A percentile compares a stretch with the other conserved stretches of the same genome.
Conservation (phyloP, 129 eudicot genomes). For the Artemisia annua region DNA sequence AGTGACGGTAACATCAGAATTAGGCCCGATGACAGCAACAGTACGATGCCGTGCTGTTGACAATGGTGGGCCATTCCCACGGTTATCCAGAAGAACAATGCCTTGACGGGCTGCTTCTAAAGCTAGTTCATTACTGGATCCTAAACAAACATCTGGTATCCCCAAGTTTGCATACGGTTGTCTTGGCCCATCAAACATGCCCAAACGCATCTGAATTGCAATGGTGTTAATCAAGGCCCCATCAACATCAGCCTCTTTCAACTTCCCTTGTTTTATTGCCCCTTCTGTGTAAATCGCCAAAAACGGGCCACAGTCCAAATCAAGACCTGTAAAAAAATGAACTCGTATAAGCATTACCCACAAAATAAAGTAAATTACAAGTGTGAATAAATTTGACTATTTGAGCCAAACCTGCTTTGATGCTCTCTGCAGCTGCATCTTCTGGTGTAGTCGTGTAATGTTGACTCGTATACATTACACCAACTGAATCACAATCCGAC, state of each 20-base stretch:
- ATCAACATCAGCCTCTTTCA: constrained; percentile 64
- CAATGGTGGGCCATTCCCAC: constrained; percentile 63
- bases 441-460: constrained; percentile 85
- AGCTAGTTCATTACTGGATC: constrained; percentile 74
- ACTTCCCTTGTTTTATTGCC: constrained; percentile 64
- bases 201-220: constrained; percentile 85
- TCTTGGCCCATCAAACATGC: constrained; percentile 88
- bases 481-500: constrained; percentile 94
- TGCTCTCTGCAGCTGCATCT: constrained; percentile 81
- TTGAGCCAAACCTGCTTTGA: constrained; percentile 71
- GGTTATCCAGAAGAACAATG: constrained; percentile 72
- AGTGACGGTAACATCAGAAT: constrained; percentile 85
- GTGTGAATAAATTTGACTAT: not conserved
- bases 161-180: constrained; percentile 73
- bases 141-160: constrained; percentile 65
- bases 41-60: constrained; percentile 53
- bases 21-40: constrained; percentile 92
- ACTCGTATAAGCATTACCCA: constrained; percentile 4
- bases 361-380: not conserved
- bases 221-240: constrained; percentile 64
- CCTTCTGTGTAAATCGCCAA: constrained; percentile 73
- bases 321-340: constrained; percentile 53
- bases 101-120: constrained; percentile 97
- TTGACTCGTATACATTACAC: constrained; percentile 56
- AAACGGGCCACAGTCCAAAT: constrained; percentile 95